Percentiles rank a stretch among this genome's conserved stretches.
Evolutionary conservation across 345 rosid genomes (phyloP).

Genomic region (Carallia pectinifolia): DNA sequence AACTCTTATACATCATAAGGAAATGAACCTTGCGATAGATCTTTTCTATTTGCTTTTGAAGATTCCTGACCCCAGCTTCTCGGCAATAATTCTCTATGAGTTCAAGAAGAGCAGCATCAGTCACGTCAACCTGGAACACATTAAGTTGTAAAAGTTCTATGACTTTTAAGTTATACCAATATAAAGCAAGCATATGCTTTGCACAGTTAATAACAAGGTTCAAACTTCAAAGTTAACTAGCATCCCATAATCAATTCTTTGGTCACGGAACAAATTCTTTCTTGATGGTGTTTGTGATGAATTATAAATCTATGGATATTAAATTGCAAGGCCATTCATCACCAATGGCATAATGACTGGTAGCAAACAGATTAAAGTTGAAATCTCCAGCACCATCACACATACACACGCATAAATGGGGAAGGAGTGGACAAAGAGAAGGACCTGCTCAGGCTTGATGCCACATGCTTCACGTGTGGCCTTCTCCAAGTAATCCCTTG

Average conservation of each 20-base stretch:
- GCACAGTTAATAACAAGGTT: background rate
- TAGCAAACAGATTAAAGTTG: too few relatives aligned
- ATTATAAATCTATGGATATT: background rate
- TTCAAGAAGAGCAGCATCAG: constrained; percentile 80
- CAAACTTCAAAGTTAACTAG: background rate
- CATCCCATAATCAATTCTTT: background rate
- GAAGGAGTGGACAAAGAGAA: constrained; percentile 2
- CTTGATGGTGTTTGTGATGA: too few relatives aligned
- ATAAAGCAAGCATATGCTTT: background rate
- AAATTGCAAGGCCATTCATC: background rate
- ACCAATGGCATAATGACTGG: background rate
- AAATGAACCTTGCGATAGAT: constrained; percentile 89
- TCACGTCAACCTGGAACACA: constrained; percentile 74
- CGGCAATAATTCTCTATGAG: constrained; percentile 94
- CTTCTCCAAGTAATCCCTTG: constrained; percentile 95
- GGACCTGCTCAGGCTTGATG: constrained; percentile 86
- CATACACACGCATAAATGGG: background rate
- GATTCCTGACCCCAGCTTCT: constrained; percentile 99
- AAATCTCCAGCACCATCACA: too few relatives aligned
- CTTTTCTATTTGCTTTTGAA: constrained; percentile 98
- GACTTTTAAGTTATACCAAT: constrained; percentile 7
- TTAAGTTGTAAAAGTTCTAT: background rate
- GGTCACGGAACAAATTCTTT: background rate
- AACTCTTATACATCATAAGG: background rate
- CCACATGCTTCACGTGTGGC: constrained; percentile 87